These are phyloP conservation scores for Tetraselmis striata DNA, from an alignment of 139 green algal species.

Conservation along the genomic window DNA sequence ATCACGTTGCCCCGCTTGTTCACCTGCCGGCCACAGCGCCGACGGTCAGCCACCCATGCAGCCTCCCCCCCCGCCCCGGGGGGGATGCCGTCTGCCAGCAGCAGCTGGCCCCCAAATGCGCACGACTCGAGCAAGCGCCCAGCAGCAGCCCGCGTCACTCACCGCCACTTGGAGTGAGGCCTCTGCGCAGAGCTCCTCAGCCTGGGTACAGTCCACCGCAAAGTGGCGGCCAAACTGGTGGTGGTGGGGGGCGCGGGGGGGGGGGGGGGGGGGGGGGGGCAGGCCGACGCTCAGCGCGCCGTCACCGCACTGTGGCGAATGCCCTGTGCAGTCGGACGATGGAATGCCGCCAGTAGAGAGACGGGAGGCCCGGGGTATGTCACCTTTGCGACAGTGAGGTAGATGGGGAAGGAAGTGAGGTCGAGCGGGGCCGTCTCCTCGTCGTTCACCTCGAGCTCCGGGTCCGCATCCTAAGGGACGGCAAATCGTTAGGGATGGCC, in stretches of 20 bases:
- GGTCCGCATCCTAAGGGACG: slow-evolving; percentile 29
- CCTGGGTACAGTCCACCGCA: slow-evolving; percentile 29
- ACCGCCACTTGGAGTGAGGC: slow-evolving; percentile 33
- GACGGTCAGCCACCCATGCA: background rate
- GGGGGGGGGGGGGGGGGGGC: background rate
- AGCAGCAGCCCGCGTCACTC: slow-evolving; percentile 8
- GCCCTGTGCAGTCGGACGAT: background rate
- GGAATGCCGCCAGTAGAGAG: background rate
- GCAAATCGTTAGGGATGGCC: too few relatives aligned
- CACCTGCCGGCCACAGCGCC: background rate
- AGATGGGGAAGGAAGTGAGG: slow-evolving; percentile 36
- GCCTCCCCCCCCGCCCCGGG: too few relatives aligned
- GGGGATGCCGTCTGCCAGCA: too few relatives aligned
- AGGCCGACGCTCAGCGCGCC: background rate
- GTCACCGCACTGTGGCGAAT: slow-evolving; percentile 1
- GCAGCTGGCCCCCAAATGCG: too few relatives aligned
- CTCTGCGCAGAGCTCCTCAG: slow-evolving; percentile 34
- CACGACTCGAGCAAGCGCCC: too few relatives aligned
- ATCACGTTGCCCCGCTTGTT: background rate
- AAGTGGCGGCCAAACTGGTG: slow-evolving; percentile 33
- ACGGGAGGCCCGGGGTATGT: background rate
- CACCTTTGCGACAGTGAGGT: slow-evolving; percentile 52
- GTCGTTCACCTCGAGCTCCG: slow-evolving; percentile 69
- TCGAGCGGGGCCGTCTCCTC: slow-evolving; percentile 34
- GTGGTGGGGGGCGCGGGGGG: too few relatives aligned